A percentile compares a stretch with the other conserved stretches of the same genome.
phyloP scores from a whole-genome alignment of 2,329 filamentous ascomycete genomes.

The Lachnellula subtilissima region DNA sequence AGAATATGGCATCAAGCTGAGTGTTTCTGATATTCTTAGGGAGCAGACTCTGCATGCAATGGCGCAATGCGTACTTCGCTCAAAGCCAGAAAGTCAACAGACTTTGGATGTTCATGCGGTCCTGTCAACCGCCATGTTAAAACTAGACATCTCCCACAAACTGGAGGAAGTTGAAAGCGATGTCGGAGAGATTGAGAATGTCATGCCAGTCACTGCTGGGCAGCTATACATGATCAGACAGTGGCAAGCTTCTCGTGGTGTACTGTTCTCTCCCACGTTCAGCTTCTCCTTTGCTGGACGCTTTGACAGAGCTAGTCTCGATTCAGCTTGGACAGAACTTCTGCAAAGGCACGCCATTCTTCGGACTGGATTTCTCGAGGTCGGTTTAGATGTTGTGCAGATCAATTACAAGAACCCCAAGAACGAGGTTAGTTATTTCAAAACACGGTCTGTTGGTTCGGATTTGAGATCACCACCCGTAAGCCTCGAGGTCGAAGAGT shows the following conservation, averaged over 20 bases:
- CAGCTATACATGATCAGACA: constrained; percentile 76
- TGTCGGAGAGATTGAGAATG: constrained; percentile 37
- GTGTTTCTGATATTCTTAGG: constrained; percentile 66
- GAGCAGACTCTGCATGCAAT: constrained; percentile 63
- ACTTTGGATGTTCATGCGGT: constrained; percentile 38
- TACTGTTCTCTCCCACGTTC: constrained; percentile 72
- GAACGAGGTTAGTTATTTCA: constrained; percentile 30
- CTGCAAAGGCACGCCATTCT: constrained; percentile 57
- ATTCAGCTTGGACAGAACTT: constrained; percentile 57
- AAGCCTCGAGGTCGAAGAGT: constrained; percentile 20
- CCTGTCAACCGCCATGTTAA: constrained; percentile 35
- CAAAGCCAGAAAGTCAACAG: constrained; percentile 25
- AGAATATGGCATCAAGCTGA: constrained; percentile 55
- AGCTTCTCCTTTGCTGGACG: constrained; percentile 47
- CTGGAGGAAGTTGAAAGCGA: constrained; percentile 39
- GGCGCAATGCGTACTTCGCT: constrained; percentile 36
- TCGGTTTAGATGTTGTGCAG: constrained; percentile 57
- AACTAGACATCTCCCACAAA: constrained; percentile 37
- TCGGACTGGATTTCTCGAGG: constrained; percentile 55
- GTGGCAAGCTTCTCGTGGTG: constrained; percentile 65
- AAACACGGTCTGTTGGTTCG: background rate
- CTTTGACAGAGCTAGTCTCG: constrained; percentile 39
- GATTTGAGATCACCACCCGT: constrained; percentile 23
- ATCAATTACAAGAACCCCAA: constrained; percentile 44
- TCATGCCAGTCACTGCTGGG: constrained; percentile 69